Evolutionary conservation across 163 green algal species (phyloP).

Genomic region (Smithsoniella earleae): DNA sequence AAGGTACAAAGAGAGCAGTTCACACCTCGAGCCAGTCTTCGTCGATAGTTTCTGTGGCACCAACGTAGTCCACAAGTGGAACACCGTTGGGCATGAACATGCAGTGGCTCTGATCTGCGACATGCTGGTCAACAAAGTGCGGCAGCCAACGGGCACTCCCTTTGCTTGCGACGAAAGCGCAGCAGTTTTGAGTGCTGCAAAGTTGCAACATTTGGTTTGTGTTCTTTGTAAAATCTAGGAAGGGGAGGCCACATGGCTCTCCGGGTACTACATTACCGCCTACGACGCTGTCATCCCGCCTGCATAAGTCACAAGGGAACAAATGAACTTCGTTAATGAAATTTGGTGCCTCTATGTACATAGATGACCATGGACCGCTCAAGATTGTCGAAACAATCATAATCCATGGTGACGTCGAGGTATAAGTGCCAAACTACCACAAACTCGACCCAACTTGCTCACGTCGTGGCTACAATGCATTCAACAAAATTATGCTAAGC

Average conservation of each 20-base stretch:
- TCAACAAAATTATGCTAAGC: too few relatives aligned
- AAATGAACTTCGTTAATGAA: too few relatives aligned
- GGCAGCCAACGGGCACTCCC: neutral
- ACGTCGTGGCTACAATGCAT: too few relatives aligned
- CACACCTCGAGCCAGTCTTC: neutral
- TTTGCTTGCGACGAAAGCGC: neutral
- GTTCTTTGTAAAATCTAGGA: neutral
- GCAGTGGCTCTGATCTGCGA: neutral
- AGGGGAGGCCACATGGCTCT: neutral
- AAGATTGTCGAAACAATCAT: neutral
- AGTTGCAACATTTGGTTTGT: neutral
- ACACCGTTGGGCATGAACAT: conserved; percentile 3
- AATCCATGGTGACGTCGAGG: neutral
- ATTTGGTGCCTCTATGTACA: neutral
- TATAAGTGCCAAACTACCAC: neutral
- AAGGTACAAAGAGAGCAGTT: too few relatives aligned
- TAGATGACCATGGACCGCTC: neutral
- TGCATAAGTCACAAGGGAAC: too few relatives aligned
- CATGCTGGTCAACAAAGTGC: neutral
- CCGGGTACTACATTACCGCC: neutral
- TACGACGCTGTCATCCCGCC: neutral
- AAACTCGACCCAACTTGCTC: too few relatives aligned
- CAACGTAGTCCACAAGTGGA: conserved; percentile 11
- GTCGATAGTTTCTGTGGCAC: neutral
- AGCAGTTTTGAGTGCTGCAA: neutral